Evolutionary conservation across 1,139 yeast genomes (phyloP), one percentile per base, ranked within the genome.

Genomic region (Wickerhamomyces sp.): DNA sequence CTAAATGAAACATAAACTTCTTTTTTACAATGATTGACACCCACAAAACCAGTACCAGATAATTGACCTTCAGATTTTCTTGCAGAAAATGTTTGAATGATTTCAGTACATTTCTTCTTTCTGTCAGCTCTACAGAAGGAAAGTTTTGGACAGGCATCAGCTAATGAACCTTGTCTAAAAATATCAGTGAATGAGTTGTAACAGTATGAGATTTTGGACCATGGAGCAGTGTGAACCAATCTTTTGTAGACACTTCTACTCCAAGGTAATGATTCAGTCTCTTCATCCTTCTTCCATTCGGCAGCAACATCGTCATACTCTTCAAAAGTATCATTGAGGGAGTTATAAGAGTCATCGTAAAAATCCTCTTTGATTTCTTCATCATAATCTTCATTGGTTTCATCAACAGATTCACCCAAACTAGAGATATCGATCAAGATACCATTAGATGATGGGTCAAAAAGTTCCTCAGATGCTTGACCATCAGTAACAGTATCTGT

Each of bases 1-100:
- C 86, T 71, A 49, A 80, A 76, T 32, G 66, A 69, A 48, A 78
- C 55, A 45, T 73, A 47, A 32, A 82, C 61, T 53, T 68, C 59
- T 49, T 68, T 56, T 26, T 59, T 45, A 2, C 46, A 42, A 29
- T 67, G 62, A 53, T 79, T 80, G 2, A 71, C 57, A 4, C 75
- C 80, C 42, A 75, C 63, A 52, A 62, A 71, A 9, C 50, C 50
- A 1, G 53, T 41, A 15, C 59, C 83, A 9, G 77, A 68, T 36
- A 71, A 73, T 10, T 72, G 70, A 51, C 65, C 58, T 10, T 65
- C 66, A 6, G 4, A 13, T 1, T 38, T 7, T 9, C 33, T 29
- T 18, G 49, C 50, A 15, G 40, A 37, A 32, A 37, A 38, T 9
- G 33, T 34, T 7, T 38, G 13, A 6, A 45, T 32, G 10, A 50